Conservation (phyloP, 148 eudicot genomes). For the Rhododendron simsii region DNA sequence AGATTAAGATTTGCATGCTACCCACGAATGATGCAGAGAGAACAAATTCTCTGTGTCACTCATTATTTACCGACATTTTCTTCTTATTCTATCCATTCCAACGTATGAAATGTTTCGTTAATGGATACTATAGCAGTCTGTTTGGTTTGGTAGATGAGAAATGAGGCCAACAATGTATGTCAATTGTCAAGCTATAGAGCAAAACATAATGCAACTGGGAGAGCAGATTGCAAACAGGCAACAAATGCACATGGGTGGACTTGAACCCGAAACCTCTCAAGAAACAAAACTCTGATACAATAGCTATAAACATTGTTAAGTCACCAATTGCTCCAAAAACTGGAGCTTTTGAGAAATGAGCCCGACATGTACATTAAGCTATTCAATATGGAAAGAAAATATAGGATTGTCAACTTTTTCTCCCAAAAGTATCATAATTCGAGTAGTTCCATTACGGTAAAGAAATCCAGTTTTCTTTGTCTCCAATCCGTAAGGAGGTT, state of each 20-base stretch:
- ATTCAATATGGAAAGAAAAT: background rate
- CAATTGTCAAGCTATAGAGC: background rate
- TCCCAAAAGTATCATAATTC: background rate
- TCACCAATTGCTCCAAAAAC: background rate
- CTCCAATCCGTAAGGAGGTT: background rate
- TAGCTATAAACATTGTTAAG: background rate
- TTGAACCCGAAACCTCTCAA: background rate
- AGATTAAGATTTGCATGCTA: background rate
- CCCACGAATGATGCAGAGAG: background rate
- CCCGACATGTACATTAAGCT: background rate
- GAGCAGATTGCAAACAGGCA: background rate
- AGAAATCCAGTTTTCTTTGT: background rate
- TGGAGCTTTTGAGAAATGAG: background rate
- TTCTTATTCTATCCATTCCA: background rate
- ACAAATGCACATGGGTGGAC: background rate
- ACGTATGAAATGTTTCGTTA: background rate
- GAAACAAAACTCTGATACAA: background rate
- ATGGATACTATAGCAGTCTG: background rate
- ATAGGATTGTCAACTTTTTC: background rate
- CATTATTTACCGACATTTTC: background rate
- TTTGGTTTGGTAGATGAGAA: background rate
- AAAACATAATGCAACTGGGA: background rate
- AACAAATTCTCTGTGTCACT: background rate
- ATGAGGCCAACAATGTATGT: background rate
- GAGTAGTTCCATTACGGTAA: background rate